Evolutionary conservation across 2,329 filamentous ascomycete species (phyloP).

Genomic region (Trichophyton verrucosum): DNA sequence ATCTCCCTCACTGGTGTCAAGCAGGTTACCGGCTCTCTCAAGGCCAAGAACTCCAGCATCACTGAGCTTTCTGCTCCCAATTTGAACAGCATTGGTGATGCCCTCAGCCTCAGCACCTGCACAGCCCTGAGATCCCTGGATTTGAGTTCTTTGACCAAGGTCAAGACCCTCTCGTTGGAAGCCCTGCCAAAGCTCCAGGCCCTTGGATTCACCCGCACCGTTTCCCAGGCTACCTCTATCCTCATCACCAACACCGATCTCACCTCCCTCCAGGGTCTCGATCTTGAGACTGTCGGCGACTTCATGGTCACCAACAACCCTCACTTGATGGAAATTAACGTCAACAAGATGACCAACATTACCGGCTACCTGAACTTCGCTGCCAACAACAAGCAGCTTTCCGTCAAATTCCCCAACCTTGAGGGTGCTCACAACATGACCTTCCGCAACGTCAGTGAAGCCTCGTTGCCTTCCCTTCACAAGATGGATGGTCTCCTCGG

Average conservation of each 20-base stretch:
- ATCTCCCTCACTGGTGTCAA: slow-evolving; percentile 52
- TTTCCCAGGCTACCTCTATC: slow-evolving; percentile 57
- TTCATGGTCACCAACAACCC: slow-evolving; percentile 87
- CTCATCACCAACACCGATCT: slow-evolving; percentile 79
- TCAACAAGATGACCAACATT: slow-evolving; percentile 65
- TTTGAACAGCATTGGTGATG: slow-evolving; percentile 53
- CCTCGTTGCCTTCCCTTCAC: slow-evolving; percentile 61
- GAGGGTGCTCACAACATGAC: slow-evolving; percentile 67
- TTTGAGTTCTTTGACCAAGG: slow-evolving; percentile 52
- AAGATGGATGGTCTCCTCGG: slow-evolving; percentile 66
- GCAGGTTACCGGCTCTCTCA: slow-evolving; percentile 47
- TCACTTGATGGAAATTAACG: slow-evolving; percentile 59
- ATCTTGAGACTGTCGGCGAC: slow-evolving; percentile 56
- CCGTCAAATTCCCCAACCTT: slow-evolving; percentile 65
- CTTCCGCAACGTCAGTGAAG: slow-evolving; percentile 63
- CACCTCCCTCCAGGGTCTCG: slow-evolving; percentile 64
- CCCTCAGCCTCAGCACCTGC: slow-evolving; percentile 57
- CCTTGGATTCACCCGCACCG: slow-evolving; percentile 49
- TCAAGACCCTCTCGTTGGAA: slow-evolving; percentile 57
- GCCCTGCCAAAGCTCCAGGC: slow-evolving; percentile 54
- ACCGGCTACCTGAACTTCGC: slow-evolving; percentile 58
- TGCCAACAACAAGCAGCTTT: slow-evolving; percentile 64
- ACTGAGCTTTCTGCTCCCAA: slow-evolving; percentile 49
- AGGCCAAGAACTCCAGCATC: slow-evolving; percentile 44
- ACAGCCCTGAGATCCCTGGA: slow-evolving; percentile 56